A percentile compares a stretch with the other conserved stretches of the same genome.
Conservation (phyloP, 2,329 filamentous ascomycete species). For the Pseudomassariella vexata region DNA sequence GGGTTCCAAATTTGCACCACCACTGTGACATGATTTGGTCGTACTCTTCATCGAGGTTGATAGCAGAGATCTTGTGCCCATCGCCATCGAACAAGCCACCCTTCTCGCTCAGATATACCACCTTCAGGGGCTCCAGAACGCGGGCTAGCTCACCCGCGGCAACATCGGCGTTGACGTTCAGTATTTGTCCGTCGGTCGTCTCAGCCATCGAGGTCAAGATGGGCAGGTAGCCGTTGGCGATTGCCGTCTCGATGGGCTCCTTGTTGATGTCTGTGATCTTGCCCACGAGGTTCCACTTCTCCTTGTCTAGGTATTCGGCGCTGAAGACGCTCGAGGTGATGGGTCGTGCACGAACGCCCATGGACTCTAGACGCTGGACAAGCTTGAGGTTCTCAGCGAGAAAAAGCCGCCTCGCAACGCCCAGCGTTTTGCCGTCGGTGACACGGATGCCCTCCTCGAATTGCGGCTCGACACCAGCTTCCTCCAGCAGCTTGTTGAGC, state of each 20-base stretch:
- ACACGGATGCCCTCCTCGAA: slow-evolving; percentile 96
- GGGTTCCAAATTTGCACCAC: slow-evolving; percentile 92
- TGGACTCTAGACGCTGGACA: slow-evolving; percentile 80
- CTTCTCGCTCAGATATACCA: slow-evolving; percentile 98
- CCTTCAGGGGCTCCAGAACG: slow-evolving; percentile 87
- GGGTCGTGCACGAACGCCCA: slow-evolving; percentile 83
- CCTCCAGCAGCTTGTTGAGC: slow-evolving; percentile 84
- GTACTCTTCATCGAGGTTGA: slow-evolving; percentile 96
- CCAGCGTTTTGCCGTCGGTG: slow-evolving; percentile 91
- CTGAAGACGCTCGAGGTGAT: slow-evolving; percentile 86
- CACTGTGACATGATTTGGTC: slow-evolving; percentile 86
- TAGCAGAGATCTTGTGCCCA: slow-evolving; percentile 90
- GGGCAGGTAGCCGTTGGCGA: slow-evolving; percentile 84
- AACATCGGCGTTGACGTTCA: slow-evolving; percentile 98
- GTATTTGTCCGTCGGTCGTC: slow-evolving; percentile 80
- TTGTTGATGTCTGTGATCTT: slow-evolving; percentile 94
- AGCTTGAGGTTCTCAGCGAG: slow-evolving; percentile 92
- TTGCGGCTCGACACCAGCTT: slow-evolving; percentile 86
- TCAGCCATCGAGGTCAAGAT: slow-evolving; percentile 96
- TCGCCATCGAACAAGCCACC: slow-evolving; percentile 92
- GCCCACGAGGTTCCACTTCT: slow-evolving; percentile 92
- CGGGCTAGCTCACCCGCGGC: slow-evolving; percentile 89
- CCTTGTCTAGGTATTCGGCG: slow-evolving; percentile 92
- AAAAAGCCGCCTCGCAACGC: slow-evolving; percentile 86
- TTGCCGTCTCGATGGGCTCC: slow-evolving; percentile 82